Percentiles rank a stretch among this genome's conserved stretches.
Conservation (phyloP, 345 rosid genomes). For the Linum lewisii region DNA sequence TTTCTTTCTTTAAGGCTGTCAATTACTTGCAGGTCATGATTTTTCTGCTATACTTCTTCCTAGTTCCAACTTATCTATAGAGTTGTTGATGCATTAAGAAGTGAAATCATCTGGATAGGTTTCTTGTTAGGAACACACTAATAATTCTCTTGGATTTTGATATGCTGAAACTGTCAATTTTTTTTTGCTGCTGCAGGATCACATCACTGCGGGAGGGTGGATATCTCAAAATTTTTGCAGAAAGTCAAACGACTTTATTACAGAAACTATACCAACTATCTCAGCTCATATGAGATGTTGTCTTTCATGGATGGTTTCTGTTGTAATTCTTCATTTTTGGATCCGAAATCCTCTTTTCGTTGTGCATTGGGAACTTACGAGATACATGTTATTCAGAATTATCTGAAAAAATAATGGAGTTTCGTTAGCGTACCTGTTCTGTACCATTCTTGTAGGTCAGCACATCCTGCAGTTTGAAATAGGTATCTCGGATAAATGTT, state of each 20-base stretch:
- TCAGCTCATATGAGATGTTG: background rate
- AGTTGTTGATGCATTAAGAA: background rate
- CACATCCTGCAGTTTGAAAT: constrained; percentile 49
- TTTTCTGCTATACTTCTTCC: too few species aligned
- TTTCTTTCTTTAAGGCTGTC: background rate
- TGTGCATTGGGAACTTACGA: background rate
- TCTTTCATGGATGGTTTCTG: background rate
- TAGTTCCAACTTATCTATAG: too few species aligned
- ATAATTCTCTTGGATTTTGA: background rate
- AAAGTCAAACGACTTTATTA: too few species aligned
- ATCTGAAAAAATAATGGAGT: background rate
- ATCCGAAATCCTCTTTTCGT: too few species aligned
- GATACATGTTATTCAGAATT: background rate
- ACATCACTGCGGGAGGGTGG: background rate
- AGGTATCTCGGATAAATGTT: constrained; percentile 12
- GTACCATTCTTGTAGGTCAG: constrained; percentile 50
- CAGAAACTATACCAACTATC: background rate
- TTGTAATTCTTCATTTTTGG: too few species aligned
- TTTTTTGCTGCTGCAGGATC: background rate
- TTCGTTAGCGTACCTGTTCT: constrained; percentile 52
- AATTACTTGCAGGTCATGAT: too few species aligned
- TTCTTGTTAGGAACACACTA: background rate
- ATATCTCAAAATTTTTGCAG: background rate
- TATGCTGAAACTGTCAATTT: background rate
- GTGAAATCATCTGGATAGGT: background rate